Evolutionary conservation across 2,329 filamentous ascomycete species (phyloP).

Genomic region (Penicillium sclerotiorum): DNA sequence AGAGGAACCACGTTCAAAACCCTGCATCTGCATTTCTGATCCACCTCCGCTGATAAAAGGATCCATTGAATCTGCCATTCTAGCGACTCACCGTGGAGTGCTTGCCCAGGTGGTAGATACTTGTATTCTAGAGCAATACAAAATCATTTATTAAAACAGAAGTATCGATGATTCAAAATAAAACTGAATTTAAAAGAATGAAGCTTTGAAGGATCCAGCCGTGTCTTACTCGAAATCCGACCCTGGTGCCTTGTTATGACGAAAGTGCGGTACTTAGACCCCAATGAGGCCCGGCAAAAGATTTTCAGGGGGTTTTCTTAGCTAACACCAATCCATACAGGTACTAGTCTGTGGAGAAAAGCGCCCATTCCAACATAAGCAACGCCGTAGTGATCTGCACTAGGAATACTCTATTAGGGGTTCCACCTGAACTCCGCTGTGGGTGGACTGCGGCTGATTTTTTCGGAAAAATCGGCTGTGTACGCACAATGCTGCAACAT

Average conservation of each 20-base stretch:
- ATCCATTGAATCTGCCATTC: too few species aligned
- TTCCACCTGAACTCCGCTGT: neutral
- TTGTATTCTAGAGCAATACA: too few species aligned
- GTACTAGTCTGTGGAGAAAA: neutral
- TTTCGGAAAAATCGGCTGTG: neutral
- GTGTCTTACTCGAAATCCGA: neutral
- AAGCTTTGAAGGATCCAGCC: neutral
- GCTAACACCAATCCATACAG: too few species aligned
- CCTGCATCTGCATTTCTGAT: too few species aligned
- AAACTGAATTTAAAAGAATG: too few species aligned
- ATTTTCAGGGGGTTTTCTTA: neutral
- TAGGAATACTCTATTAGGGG: neutral
- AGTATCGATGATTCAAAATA: too few species aligned
- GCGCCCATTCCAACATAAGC: neutral
- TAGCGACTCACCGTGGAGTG: too few species aligned
- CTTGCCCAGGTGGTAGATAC: too few species aligned
- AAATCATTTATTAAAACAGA: too few species aligned
- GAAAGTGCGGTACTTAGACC: neutral
- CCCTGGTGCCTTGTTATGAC: neutral
- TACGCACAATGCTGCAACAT: too few species aligned
- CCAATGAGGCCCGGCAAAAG: neutral
- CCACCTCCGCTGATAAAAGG: too few species aligned
- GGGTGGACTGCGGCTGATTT: neutral
- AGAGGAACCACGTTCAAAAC: too few species aligned
- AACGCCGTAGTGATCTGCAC: neutral